Percentiles rank a stretch among this genome's conserved stretches.
Evolutionary conservation across 495 filamentous ascomycete species (phyloP).

Genomic region (Hypoxylon crocopeplum): DNA sequence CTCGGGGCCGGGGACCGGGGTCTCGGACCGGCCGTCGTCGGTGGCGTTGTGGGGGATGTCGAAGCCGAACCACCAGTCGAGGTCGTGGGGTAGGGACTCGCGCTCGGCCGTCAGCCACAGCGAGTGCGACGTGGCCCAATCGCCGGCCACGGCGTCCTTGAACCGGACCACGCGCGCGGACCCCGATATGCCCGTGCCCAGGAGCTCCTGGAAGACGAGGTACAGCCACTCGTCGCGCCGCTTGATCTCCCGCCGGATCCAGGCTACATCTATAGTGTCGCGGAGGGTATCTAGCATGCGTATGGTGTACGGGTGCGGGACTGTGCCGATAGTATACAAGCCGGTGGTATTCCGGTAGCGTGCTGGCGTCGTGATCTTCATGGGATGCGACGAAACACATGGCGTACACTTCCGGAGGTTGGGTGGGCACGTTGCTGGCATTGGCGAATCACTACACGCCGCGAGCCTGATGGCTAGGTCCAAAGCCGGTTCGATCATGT

Average conservation of each 20-base stretch:
- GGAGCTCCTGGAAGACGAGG: constrained; percentile 72
- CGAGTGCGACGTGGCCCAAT: constrained; percentile 61
- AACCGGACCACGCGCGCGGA: constrained; percentile 71
- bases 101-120: constrained; percentile 85
- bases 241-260: constrained; percentile 74
- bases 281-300: constrained; percentile 60
- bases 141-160: constrained; percentile 81
- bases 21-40: constrained; percentile 59
- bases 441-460: constrained; percentile 72
- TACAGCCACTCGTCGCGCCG: constrained; percentile 82
- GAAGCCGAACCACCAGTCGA: constrained; percentile 94
- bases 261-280: constrained; percentile 64
- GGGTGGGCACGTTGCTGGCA: constrained; percentile 83
- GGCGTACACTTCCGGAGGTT: constrained; percentile 75
- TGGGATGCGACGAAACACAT: constrained; percentile 66
- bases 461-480: constrained; percentile 75
- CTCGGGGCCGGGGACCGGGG: constrained; percentile 54
- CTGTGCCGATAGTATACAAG: constrained; percentile 80
- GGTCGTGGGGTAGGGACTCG: constrained; percentile 60
- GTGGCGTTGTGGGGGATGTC: constrained; percentile 65
- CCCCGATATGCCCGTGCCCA: constrained; percentile 65
- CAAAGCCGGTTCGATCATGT: constrained; percentile 71
- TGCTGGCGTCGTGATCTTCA: constrained; percentile 64
- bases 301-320: constrained; percentile 91
- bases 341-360: constrained; percentile 66